Base-by-base conservation (phyloP, 2,329 filamentous ascomycete species). In the Peltaster fructicola region DNA sequence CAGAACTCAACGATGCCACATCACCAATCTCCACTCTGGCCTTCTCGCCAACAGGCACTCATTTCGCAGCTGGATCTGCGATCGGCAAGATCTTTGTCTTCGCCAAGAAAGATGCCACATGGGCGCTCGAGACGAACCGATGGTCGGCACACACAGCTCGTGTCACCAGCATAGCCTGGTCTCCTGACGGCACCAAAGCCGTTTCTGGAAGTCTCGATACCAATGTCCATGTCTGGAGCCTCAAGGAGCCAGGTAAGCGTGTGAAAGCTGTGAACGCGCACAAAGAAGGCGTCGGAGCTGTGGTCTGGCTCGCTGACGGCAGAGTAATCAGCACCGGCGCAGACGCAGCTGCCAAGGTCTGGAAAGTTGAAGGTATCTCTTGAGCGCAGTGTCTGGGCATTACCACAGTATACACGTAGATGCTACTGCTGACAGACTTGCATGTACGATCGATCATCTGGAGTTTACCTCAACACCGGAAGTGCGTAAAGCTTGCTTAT, bases 261-360 rank as follows among this genome's bases (percentile, higher is more conserved):
- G 67, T 90, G 38, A 85, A 88, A 57, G 74, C 72, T 8, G 55
- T 71, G 12, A 91, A 92, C 45, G 82, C 85, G 24, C 88, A 98
- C 56, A 93, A 93, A 56, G 88, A 95, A 45, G 88, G 88, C 7
- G 82, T 95, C 10, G 81, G 76, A 38, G 85, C 79, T 9, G 75
- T 95, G 9, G 65, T 65, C 8, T 98, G 85, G 82, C 62, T 79
- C 8, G 64, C 63, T 14, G 68, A 65, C 6, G 30, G 26, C 4
- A 79, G 67, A 53, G 62, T 95, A 24, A 71, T 78, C 7, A 90
- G 75, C 38, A 69, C 70, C 4, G 88, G 88, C 22, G 78, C 73
- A 7, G 88, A 98, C 62, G 85, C 80, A 16, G 74, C 79, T 1
- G 66, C 98, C 23, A 98, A 95, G 62, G 63, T 85, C 24, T 98